Base-by-base conservation (phyloP, 257 asterid species). In the Anisodus tanguticus region DNA sequence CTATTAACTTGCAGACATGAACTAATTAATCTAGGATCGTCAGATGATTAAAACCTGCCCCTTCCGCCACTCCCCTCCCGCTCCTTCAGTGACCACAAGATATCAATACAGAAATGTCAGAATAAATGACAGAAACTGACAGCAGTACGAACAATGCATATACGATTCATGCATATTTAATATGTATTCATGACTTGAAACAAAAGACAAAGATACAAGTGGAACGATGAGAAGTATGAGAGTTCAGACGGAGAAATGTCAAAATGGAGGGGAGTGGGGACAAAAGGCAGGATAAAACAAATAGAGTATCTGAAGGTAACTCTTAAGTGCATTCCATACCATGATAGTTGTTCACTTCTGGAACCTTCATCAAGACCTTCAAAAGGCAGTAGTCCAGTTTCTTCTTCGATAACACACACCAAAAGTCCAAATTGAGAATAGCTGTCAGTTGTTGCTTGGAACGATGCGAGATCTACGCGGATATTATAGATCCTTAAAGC, bases 381-480 rank as follows among this genome's bases (percentile, higher is more conserved):
- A 84, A 86, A 70, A 16, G 96, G 86, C 72, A 85, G 85, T 63
- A 41, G 84, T 49, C 90, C 95, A 72, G 79, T 43, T 64, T 88
- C 88, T 85, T 88, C 96, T 59, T 93, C 98, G 45, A 90, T 87
- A 86, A 95, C 88, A 92, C 88, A 86, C 83, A 97, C 87, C 84
- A 93, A 79, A 83, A 97, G 92, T 79, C 98, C 99, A 85, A 91
- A 97, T 79, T 95, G 98, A 84, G 92, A 87, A 85, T 86, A 93
- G 70, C 95, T 92, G 84, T 91, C 91, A 79, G 94, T 66, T 81
- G 95, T 92, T 60, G 94, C 91, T 90, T 88, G 98, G 90, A 92
- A 93, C 92, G 94, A 91, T 70, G 98, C 98, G 82, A 97, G 94
- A 90, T 97, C 95, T 51, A 94, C 93, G 85, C 80, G 93, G 87